Conservation (phyloP, 371 early-diverging fungal genomes). For the Mucor plumbeus region DNA sequence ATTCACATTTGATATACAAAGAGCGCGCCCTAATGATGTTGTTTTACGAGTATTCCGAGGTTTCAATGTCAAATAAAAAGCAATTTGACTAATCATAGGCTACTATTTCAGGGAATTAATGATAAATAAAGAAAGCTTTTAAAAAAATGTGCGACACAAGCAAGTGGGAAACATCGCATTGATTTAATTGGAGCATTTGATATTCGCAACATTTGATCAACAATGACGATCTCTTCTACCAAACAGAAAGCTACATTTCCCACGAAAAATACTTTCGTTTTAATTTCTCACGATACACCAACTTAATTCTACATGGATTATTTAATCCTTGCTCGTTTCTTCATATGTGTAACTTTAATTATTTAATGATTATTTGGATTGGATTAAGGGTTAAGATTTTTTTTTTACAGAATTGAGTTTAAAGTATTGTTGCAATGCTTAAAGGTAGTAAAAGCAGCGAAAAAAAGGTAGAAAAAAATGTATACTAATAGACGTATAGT, state of each 20-base stretch:
- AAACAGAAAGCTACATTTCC: conserved; percentile 1
- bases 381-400: neutral
- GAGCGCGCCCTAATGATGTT: neutral
- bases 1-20: neutral
- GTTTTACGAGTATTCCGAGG: neutral
- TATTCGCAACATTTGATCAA: conserved; percentile 3
- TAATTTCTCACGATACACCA: conserved; percentile 1
- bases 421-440: neutral
- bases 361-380: neutral
- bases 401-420: conserved; percentile 6
- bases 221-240: conserved; percentile 3
- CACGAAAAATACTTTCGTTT: conserved; percentile 3
- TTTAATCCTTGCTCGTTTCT: neutral
- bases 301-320: neutral
- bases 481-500: too few species aligned
- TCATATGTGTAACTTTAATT: neutral
- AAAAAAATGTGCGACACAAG: neutral
- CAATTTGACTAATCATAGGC: neutral
- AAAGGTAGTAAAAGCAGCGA: neutral
- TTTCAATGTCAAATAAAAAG: neutral
- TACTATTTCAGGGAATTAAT: neutral
- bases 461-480: too few species aligned
- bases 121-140: neutral
- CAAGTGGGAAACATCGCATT: neutral
- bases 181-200: neutral